Evolutionary conservation across 192 early-diverging fungal genomes (phyloP).

Genomic region (Podila horticola): DNA sequence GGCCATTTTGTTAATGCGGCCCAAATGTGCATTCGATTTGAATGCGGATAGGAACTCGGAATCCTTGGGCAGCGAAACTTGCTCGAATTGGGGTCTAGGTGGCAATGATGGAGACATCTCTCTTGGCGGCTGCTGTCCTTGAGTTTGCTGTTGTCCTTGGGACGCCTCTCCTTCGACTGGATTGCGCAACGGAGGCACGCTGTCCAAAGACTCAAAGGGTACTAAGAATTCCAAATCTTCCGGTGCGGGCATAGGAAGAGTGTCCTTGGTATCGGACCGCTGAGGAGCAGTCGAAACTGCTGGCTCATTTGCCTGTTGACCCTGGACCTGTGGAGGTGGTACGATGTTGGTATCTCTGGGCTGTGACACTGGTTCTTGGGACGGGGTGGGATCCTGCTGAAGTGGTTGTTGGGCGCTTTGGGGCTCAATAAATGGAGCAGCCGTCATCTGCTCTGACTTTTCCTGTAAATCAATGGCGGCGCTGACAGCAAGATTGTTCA

Average conservation of each 20-base stretch:
- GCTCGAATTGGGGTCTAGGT: constrained; percentile 16
- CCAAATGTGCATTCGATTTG: constrained; percentile 24
- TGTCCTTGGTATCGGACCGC: constrained; percentile 1
- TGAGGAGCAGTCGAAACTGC: background rate
- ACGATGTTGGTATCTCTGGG: background rate
- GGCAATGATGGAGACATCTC: constrained; percentile 19
- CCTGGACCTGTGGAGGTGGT: background rate
- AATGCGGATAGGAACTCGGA: constrained; percentile 31
- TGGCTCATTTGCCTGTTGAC: background rate
- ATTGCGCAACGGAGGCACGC: background rate
- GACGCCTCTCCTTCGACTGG: background rate
- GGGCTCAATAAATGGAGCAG: background rate
- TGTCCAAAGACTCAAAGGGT: background rate
- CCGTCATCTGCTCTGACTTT: too few species aligned
- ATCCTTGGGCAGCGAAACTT: constrained; percentile 7
- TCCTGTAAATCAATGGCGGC: background rate
- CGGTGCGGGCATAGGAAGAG: constrained; percentile 4
- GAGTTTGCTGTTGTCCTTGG: background rate
- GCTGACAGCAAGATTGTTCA: background rate
- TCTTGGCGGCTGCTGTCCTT: background rate
- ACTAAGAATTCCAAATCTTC: constrained; percentile 10
- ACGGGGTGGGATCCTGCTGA: constrained; percentile 8
- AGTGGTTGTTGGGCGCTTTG: constrained; percentile 1
- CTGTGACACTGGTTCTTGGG: background rate
- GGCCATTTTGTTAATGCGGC: constrained; percentile 28